Conservation (phyloP, 2,329 filamentous ascomycete species). For the Fusarium setosum region DNA sequence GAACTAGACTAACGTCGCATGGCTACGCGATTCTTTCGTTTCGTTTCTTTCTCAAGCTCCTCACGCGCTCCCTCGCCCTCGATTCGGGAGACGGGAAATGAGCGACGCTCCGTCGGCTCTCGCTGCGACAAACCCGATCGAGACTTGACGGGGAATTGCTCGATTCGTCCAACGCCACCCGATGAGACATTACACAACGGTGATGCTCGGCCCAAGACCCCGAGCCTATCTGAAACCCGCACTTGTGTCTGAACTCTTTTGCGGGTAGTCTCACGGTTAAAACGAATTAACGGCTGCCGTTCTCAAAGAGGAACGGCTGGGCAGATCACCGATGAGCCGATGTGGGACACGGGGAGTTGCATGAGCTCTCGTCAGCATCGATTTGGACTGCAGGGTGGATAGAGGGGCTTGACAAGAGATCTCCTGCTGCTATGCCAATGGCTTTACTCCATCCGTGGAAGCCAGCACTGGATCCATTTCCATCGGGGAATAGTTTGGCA, state of each 20-base stretch:
- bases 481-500: background rate
- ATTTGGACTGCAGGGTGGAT: background rate
- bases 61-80: background rate
- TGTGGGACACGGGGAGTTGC: background rate
- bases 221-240: conserved; percentile 17
- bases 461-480: background rate
- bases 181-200: conserved; percentile 13
- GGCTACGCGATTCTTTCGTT: background rate
- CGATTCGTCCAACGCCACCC: background rate
- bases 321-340: background rate
- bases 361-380: background rate
- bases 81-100: background rate
- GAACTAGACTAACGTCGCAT: background rate
- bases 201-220: background rate
- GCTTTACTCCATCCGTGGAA: background rate
- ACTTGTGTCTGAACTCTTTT: conserved; percentile 2
- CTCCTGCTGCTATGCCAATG: background rate
- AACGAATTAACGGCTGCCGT: background rate
- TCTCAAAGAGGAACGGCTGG: background rate
- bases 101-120: background rate
- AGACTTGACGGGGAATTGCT: background rate
- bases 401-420: background rate
- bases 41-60: background rate
- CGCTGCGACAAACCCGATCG: background rate
- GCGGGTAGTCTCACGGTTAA: background rate